Percentiles rank a stretch among this genome's conserved stretches.
Evolutionary conservation across 371 early-diverging fungal genomes (phyloP).

Genomic region (Dichotomocladium elegans): DNA sequence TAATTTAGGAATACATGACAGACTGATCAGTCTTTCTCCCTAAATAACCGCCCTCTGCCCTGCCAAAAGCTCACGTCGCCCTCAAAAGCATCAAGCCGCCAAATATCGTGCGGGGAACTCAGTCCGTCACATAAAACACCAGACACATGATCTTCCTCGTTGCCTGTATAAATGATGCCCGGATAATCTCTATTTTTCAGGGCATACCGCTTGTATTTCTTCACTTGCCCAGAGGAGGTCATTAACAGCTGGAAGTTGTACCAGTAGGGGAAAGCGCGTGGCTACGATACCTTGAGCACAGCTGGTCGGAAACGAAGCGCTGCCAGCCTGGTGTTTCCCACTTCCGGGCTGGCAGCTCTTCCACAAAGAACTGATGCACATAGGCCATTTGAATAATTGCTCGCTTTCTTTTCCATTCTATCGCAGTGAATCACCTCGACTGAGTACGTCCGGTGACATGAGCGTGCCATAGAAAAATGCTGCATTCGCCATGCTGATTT

Average conservation of each 20-base stretch:
- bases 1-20: not conserved
- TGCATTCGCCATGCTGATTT: constrained; percentile 6
- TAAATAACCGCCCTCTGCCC: not conserved
- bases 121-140: constrained; percentile 32
- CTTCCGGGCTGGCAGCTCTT: constrained; percentile 6
- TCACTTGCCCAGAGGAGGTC: too few relatives aligned
- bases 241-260: too few relatives aligned
- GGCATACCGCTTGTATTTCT: constrained; percentile 31
- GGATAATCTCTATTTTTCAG: constrained; percentile 34
- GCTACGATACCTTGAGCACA: constrained; percentile 29
- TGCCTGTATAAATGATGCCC: constrained; percentile 24
- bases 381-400: too few relatives aligned
- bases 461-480: constrained; percentile 43
- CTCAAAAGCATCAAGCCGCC: constrained; percentile 35
- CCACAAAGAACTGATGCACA: constrained; percentile 41
- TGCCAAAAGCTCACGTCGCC: constrained; percentile 27
- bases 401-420: too few relatives aligned
- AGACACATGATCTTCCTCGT: constrained; percentile 14
- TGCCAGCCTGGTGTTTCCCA: constrained; percentile 11
- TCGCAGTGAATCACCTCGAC: constrained; percentile 20
- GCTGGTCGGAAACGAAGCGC: constrained; percentile 21
- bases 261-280: too few relatives aligned
- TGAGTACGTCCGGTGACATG: constrained; percentile 26
- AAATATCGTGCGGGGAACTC: constrained; percentile 15
- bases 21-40: not conserved